A percentile compares a stretch with the other conserved stretches of the same genome.
phyloP scores from a whole-genome alignment of 2,329 filamentous ascomycete genomes.

The Colletotrichum neosansevieriae region DNA sequence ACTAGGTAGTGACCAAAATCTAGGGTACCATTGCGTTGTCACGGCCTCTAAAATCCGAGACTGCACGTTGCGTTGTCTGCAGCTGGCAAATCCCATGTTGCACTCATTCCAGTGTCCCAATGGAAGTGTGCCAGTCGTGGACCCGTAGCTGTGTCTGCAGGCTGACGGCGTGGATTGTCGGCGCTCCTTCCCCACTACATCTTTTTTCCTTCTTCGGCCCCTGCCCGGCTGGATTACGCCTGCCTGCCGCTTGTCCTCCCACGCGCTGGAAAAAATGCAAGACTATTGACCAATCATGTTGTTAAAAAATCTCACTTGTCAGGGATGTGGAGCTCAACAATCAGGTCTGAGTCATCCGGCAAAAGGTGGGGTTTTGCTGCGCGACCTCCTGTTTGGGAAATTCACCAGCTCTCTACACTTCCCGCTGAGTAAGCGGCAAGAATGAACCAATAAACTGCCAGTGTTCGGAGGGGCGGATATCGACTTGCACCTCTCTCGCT shows the following conservation, averaged over 20 bases:
- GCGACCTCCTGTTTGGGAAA: background rate
- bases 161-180: background rate
- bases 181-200: background rate
- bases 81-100: too few species aligned
- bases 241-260: background rate
- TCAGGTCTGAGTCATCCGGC: slow-evolving; percentile 27
- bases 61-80: slow-evolving; percentile 19
- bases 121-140: too few species aligned
- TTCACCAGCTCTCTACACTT: too few species aligned
- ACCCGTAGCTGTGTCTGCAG: too few species aligned
- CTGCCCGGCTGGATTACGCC: slow-evolving; percentile 5
- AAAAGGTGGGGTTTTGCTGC: background rate
- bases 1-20: background rate
- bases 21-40: background rate
- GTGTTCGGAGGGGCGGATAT: background rate
- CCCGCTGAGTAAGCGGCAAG: slow-evolving; percentile 4
- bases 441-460: background rate
- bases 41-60: slow-evolving; percentile 15
- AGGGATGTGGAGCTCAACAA: slow-evolving; percentile 9
- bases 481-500: background rate
- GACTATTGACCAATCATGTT: slow-evolving; percentile 13
- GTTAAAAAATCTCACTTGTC: slow-evolving; percentile 2
- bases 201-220: background rate
- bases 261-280: background rate
- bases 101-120: too few species aligned